These are phyloP conservation scores for Triangularia setosa DNA, from an alignment of 2,329 filamentous ascomycete genomes.

Conservation along the genomic window DNA sequence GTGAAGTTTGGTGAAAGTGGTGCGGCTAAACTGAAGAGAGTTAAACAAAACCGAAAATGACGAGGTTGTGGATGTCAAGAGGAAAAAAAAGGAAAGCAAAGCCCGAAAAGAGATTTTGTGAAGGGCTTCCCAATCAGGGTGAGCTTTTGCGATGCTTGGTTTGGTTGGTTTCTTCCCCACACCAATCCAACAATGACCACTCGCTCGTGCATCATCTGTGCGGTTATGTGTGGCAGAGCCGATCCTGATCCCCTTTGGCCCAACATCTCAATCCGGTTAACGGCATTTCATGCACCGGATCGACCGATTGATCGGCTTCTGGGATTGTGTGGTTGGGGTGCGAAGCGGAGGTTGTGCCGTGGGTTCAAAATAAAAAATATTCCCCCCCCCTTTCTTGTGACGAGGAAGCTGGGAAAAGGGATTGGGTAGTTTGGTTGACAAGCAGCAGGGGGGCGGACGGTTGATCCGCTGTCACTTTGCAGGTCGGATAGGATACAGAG, in stretches of 20 bases:
- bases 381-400: too few relatives aligned
- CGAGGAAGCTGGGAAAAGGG: neutral
- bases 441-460: neutral
- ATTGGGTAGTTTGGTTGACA: neutral
- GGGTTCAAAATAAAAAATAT: too few relatives aligned
- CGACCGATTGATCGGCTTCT: slow-evolving; percentile 8
- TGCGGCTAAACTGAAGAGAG: too few relatives aligned
- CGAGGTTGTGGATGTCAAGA: too few relatives aligned
- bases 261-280: neutral
- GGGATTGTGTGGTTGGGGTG: too few relatives aligned
- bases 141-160: too few relatives aligned
- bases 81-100: neutral
- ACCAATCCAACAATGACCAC: too few relatives aligned
- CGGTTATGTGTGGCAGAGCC: neutral
- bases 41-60: too few relatives aligned
- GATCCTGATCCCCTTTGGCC: neutral
- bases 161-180: neutral
- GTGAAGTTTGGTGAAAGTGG: too few relatives aligned
- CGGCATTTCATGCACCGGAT: slow-evolving; percentile 2
- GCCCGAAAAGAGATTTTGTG: neutral
- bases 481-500: neutral
- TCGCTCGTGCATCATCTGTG: neutral
- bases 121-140: neutral
- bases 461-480: neutral
- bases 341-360: too few relatives aligned